Conservation (phyloP, 202 grass and related monocot species). For the Panicum virgatum region DNA sequence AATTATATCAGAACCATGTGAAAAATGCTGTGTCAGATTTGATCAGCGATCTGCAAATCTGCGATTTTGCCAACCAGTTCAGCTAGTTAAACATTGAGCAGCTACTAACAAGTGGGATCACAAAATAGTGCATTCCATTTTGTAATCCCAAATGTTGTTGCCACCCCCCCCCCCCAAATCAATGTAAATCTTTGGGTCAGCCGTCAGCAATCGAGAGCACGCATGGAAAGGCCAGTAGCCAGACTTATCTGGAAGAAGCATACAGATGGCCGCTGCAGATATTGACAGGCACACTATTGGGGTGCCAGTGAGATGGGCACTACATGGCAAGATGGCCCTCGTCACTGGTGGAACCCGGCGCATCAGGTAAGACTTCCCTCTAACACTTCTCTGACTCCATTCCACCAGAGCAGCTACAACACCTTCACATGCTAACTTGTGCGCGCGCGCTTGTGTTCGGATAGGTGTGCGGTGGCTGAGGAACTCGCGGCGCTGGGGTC, state of each 20-base stretch:
- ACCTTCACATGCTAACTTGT: background rate
- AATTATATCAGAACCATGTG: background rate
- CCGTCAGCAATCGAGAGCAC: background rate
- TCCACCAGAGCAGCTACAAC: background rate
- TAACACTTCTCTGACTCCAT: background rate
- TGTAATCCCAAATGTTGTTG: background rate
- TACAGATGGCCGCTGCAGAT: constrained; percentile 27
- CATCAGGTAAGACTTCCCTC: constrained; percentile 47
- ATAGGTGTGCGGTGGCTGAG: constrained; percentile 52
- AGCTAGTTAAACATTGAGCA: background rate
- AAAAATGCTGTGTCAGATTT: background rate
- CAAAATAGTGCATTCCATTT: background rate
- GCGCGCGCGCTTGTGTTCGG: background rate
- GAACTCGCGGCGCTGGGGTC: constrained; percentile 56
- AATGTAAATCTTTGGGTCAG: background rate
- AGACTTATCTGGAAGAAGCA: background rate
- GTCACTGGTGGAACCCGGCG: constrained; percentile 73
- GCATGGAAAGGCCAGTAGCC: background rate
- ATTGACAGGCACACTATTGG: background rate
- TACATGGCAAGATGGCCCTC: constrained; percentile 56
- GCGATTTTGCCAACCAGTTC: background rate
- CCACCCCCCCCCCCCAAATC: background rate
- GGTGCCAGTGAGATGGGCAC: constrained; percentile 41
- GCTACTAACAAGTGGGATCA: background rate
- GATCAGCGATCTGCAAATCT: background rate